Percentiles rank a stretch among this genome's conserved stretches.
Evolutionary conservation across 2,329 filamentous ascomycete species (phyloP).

Genomic region (Ophiostoma australiae): DNA sequence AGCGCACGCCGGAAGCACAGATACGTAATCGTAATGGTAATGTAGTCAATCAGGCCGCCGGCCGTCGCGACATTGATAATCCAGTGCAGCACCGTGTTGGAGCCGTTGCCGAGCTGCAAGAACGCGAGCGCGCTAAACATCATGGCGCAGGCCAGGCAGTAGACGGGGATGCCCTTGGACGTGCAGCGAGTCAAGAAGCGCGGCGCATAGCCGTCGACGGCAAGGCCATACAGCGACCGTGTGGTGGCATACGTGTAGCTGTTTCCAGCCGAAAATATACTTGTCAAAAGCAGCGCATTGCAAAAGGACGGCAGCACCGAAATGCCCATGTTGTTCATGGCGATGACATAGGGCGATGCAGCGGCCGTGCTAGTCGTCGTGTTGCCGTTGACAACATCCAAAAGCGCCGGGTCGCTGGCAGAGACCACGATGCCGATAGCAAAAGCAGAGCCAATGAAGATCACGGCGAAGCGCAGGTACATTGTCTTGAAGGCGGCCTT

Average conservation of each 20-base stretch:
- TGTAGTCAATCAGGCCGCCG: slow-evolving; percentile 43
- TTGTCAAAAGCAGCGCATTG: slow-evolving; percentile 56
- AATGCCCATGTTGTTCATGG: slow-evolving; percentile 62
- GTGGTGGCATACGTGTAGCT: slow-evolving; percentile 50
- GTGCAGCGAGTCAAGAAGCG: slow-evolving; percentile 35
- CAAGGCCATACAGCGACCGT: slow-evolving; percentile 39
- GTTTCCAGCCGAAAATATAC: slow-evolving; percentile 57
- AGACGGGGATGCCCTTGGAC: slow-evolving; percentile 37
- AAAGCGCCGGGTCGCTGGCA: slow-evolving; percentile 47
- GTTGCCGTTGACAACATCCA: slow-evolving; percentile 37
- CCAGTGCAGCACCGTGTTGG: slow-evolving; percentile 39
- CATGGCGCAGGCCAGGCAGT: slow-evolving; percentile 37
- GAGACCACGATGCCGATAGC: slow-evolving; percentile 64
- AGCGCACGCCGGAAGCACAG: slow-evolving; percentile 38
- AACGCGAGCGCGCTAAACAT: slow-evolving; percentile 39
- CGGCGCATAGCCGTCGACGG: slow-evolving; percentile 40
- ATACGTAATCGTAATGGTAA: slow-evolving; percentile 39
- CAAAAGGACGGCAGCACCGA: slow-evolving; percentile 62
- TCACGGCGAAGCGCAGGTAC: slow-evolving; percentile 64
- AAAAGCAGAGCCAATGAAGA: slow-evolving; percentile 62
- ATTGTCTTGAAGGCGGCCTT: slow-evolving; percentile 64
- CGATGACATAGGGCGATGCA: slow-evolving; percentile 64
- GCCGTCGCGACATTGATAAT: slow-evolving; percentile 42
- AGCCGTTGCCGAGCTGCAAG: slow-evolving; percentile 38
- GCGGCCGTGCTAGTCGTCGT: slow-evolving; percentile 40